A percentile compares a stretch with the other conserved stretches of the same genome.
phyloP scores from a whole-genome alignment of 805 yeast species.

The Saccharomycopsis oosterbeekiorum region DNA sequence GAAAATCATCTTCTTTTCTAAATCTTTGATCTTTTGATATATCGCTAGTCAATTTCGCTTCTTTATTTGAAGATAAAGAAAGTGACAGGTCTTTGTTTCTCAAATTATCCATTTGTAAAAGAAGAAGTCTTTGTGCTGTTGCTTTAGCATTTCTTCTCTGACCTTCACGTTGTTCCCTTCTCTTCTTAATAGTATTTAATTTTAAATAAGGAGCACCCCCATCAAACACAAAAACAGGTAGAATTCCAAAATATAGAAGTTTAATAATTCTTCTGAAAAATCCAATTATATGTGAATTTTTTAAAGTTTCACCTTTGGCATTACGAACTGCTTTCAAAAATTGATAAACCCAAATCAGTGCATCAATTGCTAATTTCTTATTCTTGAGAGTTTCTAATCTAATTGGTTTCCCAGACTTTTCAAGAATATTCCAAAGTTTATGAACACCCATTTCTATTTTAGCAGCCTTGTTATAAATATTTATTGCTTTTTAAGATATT shows the following conservation, averaged over 20 bases:
- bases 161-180: slow-evolving; percentile 69
- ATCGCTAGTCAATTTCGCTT: slow-evolving; percentile 8
- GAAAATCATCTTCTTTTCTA: slow-evolving; percentile 68
- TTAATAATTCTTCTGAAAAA: slow-evolving; percentile 91
- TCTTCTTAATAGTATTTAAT: slow-evolving; percentile 59
- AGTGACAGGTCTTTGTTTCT: not conserved
- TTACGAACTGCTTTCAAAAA: slow-evolving; percentile 92
- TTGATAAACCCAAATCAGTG: slow-evolving; percentile 97
- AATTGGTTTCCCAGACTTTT: slow-evolving; percentile 86
- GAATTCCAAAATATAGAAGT: slow-evolving; percentile 73
- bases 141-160: slow-evolving; percentile 56
- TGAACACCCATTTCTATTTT: slow-evolving; percentile 75
- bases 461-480: too few relatives aligned
- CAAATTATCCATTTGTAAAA: slow-evolving; percentile 45
- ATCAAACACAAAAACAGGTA: slow-evolving; percentile 88
- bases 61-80: not conserved
- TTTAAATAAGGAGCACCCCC: slow-evolving; percentile 89
- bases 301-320: slow-evolving; percentile 59
- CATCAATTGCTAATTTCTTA: slow-evolving; percentile 85
- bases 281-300: slow-evolving; percentile 86
- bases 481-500: too few relatives aligned
- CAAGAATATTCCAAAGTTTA: slow-evolving; percentile 85
- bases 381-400: slow-evolving; percentile 75
- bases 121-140: slow-evolving; percentile 74
- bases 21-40: slow-evolving; percentile 27